Percentiles rank a stretch among this genome's conserved stretches.
These are phyloP conservation scores for Dovyalis caffra DNA, from an alignment of 345 rosid species.

Conservation along the genomic window DNA sequence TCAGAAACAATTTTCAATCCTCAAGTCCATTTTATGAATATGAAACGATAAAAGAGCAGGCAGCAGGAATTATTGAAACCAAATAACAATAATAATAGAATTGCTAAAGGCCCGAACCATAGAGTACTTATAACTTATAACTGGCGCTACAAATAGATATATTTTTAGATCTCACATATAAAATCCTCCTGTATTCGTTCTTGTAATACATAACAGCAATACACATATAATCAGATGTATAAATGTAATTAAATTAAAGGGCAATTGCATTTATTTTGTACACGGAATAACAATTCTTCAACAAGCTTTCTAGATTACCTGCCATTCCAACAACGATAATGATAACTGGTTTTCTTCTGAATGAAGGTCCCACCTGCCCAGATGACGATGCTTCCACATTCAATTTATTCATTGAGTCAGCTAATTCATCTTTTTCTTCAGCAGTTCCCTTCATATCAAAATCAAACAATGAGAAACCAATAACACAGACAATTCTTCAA, in stretches of 20 bases:
- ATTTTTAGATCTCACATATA: not conserved
- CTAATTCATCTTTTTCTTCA: slow-evolving; percentile 49
- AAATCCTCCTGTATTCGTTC: not conserved
- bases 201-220: too few relatives aligned
- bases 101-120: too few relatives aligned
- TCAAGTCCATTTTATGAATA: not conserved
- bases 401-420: slow-evolving; percentile 57
- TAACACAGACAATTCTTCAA: not conserved
- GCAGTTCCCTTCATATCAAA: slow-evolving; percentile 26
- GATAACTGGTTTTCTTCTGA: slow-evolving; percentile 69
- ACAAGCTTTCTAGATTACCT: slow-evolving; percentile 33
- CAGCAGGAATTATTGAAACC: not conserved
- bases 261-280: not conserved
- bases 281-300: not conserved
- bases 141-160: too few relatives aligned
- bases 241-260: too few relatives aligned
- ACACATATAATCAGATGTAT: not conserved
- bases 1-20: slow-evolving; percentile 12
- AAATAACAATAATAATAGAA: not conserved
- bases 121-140: too few relatives aligned
- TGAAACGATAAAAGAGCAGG: not conserved
- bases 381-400: slow-evolving; percentile 32
- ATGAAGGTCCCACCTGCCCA: slow-evolving; percentile 36
- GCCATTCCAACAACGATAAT: slow-evolving; percentile 87
- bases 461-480: not conserved